Conservation (phyloP, 139 green algal species). For the Desmodesmus armatus region DNA sequence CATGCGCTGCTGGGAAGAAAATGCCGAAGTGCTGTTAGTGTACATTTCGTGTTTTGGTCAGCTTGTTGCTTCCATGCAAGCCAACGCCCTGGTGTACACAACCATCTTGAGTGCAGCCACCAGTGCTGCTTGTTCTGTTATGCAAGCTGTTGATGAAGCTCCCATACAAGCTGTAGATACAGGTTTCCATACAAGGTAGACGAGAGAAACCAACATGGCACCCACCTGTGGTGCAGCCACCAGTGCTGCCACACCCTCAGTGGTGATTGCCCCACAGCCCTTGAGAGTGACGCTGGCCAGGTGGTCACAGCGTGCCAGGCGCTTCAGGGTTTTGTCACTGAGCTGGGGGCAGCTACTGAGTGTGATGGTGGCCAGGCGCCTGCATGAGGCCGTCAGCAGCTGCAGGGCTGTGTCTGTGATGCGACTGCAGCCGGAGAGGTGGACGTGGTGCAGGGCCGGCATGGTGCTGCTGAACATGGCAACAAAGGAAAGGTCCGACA, state of each 20-base stretch:
- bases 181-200: no score
- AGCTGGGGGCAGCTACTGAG: constrained; percentile 39
- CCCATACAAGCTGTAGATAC: no score
- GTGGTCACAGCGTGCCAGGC: constrained; percentile 26
- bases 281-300: constrained; percentile 8
- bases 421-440: background rate
- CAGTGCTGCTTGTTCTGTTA: no score
- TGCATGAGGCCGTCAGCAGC: constrained; percentile 17
- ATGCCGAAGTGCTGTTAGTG: no score
- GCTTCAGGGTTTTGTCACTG: constrained; percentile 42
- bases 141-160: no score
- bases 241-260: constrained; percentile 30
- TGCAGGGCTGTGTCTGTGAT: constrained; percentile 30
- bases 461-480: constrained; percentile 30
- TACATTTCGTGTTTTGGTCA: no score
- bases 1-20: no score
- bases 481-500: constrained; percentile 19
- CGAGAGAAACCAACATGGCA: background rate
- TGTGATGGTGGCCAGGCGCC: constrained; percentile 4
- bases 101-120: no score
- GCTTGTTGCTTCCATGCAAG: no score
- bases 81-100: no score
- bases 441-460: constrained; percentile 22
- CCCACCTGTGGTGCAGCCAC: constrained; percentile 29
- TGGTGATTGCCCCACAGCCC: constrained; percentile 9